Evolutionary conservation across 1,139 yeast species (phyloP).

Genomic region (Meyerozyma sp.): DNA sequence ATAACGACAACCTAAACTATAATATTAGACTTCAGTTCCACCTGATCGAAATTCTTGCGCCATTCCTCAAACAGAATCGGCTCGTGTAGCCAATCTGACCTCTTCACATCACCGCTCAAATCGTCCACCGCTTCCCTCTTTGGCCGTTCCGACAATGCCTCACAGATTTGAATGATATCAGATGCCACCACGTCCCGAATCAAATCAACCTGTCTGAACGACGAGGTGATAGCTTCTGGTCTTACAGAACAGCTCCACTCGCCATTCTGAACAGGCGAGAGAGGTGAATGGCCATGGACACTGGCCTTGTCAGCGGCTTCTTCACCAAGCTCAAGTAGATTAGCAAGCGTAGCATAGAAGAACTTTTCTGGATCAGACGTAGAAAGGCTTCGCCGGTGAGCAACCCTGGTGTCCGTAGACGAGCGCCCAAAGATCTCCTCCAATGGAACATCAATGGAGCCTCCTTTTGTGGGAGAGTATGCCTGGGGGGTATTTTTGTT

Average conservation of each 20-base stretch:
- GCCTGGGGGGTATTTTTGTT: constrained; percentile 39
- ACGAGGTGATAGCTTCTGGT: constrained; percentile 40
- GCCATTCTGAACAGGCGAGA: constrained; percentile 19
- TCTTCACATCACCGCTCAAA: constrained; percentile 16
- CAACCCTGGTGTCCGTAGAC: constrained; percentile 27
- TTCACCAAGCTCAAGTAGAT: constrained; percentile 39
- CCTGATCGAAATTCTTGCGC: constrained; percentile 22
- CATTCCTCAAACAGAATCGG: constrained; percentile 37
- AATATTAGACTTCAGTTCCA: not conserved
- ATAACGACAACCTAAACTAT: not conserved
- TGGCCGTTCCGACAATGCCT: constrained; percentile 11
- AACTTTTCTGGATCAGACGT: constrained; percentile 43
- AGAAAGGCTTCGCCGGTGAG: constrained; percentile 44
- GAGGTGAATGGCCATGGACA: constrained; percentile 21
- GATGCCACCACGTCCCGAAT: constrained; percentile 26
- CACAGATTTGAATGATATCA: constrained; percentile 29
- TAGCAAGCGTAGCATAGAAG: constrained; percentile 47
- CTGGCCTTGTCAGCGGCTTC: constrained; percentile 20
- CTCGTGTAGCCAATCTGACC: constrained; percentile 21
- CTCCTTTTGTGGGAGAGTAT: constrained; percentile 22
- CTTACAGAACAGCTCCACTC: constrained; percentile 46
- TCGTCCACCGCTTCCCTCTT: constrained; percentile 23
- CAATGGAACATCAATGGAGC: constrained; percentile 10
- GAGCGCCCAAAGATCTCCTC: constrained; percentile 20
- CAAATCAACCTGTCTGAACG: constrained; percentile 40